Base-by-base conservation (phyloP, 352 stramenopile species). In the Pythium vanterpoolii region DNA sequence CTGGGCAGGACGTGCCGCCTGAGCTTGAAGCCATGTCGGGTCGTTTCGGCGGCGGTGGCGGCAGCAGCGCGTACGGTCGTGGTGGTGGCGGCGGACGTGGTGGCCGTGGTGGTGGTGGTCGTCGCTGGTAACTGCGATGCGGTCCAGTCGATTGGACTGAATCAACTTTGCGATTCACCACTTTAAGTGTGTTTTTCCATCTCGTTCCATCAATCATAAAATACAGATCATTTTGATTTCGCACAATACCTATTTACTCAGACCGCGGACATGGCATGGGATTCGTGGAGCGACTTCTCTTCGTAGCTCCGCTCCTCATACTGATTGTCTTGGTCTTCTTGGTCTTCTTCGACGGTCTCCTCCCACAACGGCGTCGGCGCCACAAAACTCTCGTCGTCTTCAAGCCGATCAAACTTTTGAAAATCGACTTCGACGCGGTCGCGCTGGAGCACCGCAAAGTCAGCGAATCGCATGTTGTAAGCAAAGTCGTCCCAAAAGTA, bases 401-500 rank as follows among this genome's bases (percentile, higher is more conserved):
- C 57, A 6, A 90, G 69, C 45, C 51, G 47, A 55, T 91, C 84
- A 40, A 93, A 93, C 24, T 74, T 70, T 8, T 74, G 62, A 52
- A 85, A 93, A 58, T 93, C 80, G 6, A 93, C 76, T 19, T 81
- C 56, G 0, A 93, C 77, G 34, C 67, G 56, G 45, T 90, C 81
- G 19, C 79, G 77, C 56, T 83, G 71, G 33, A 93, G 72, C 31
- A 86, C 60, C n/a, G 83, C 81, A 53, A 89, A 89, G 66, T 93
- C 82, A 11, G 68, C 79, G 51, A 93, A 93, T 48, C 73, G 77
- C 73, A 79, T 84, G 48, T 90, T 75, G 68, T 74, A 90, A 26
- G 76, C 83, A 58, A 93, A 93, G n/a, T 93, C 79, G 47, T 93
- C 78, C 79, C 79, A 93, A 48, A 93, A 93, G 71, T 93, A 93